Evolutionary conservation across 139 green algal genomes (phyloP), one percentile per base, ranked within the genome.

Genomic region (Monoraphidium neglectum): DNA sequence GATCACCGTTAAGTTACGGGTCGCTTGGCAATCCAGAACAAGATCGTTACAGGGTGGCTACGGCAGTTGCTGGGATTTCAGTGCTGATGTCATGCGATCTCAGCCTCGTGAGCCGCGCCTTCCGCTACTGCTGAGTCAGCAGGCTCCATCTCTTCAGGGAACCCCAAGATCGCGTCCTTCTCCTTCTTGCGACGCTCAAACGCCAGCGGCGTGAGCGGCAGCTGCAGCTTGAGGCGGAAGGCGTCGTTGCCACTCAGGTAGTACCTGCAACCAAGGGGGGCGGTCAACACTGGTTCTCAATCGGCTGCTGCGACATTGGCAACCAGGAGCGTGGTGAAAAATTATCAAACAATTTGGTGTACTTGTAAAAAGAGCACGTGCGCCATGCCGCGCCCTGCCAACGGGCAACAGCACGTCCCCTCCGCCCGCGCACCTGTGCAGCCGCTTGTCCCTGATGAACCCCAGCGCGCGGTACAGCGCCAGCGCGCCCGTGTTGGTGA

Each of bases 371-470:
- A 5, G 56, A 10, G 26, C 56, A 8, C 56, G n/a, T n/a, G n/a
- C 16, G 51, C 16, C 51, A 60, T n/a, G 51, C 51, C 51, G 21
- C 21, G 51, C 18, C 51, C 51, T 60, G n/a, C 24, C 46, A 66
- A 8, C 38, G 15, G 4, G 18, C 36, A 43, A 16, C n/a, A n/a
- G n/a, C n/a, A n/a, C n/a, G n/a, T n/a, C n/a, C n/a, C n/a, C n/a
- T 12, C 2, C 64, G 18, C 51, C 21, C 15, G 23, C 76, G 3
- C 62, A 96, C 90, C 87, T 87, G 77, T 93, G 83, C 32, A 99
- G 86, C 1, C 93, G 85, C 86, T 99, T 99, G 79, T 98, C 96
- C 1, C 94, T 79, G n/a, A 99, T 88, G 71, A 99, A 99, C n/a
- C 96, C 96, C 38, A 99, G 89, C 26, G 88, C 88, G 54, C 93